Percentiles rank a stretch among this genome's conserved stretches.
Evolutionary conservation across 2,329 filamentous ascomycete genomes (phyloP).

Genomic region (Sporothrix euskadiensis): DNA sequence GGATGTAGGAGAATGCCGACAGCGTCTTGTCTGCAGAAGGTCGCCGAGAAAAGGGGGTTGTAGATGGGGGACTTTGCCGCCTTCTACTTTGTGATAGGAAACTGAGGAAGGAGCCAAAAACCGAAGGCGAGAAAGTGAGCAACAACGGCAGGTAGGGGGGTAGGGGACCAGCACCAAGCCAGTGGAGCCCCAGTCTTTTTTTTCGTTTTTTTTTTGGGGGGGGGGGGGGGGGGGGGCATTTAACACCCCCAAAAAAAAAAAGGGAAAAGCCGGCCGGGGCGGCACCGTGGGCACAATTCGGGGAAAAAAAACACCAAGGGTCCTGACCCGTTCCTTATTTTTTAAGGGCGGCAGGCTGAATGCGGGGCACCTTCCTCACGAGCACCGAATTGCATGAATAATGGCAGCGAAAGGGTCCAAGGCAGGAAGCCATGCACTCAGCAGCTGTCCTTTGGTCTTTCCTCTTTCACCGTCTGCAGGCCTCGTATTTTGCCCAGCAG

Average conservation of each 20-base stretch:
- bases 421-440: neutral
- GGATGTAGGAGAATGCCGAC: neutral
- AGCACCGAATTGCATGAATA: neutral
- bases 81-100: neutral
- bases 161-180: neutral
- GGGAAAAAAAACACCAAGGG: neutral
- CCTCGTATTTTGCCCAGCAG: neutral
- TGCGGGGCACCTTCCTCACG: slow-evolving; percentile 5
- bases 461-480: neutral
- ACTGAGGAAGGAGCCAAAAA: neutral
- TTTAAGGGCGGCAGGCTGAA: neutral
- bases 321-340: neutral
- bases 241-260: too few relatives aligned
- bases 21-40: neutral
- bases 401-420: neutral
- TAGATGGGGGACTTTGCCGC: neutral
- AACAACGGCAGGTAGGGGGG: slow-evolving; percentile 10
- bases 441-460: neutral
- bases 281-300: too few relatives aligned
- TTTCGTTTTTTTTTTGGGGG: neutral
- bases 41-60: neutral
- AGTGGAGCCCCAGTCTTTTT: slow-evolving; percentile 11
- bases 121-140: slow-evolving; percentile 13
- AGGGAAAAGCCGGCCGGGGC: too few relatives aligned
- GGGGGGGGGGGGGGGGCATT: too few relatives aligned